Conservation (phyloP, 1,284 basidiomycete species). For the Sparassis latifolia region DNA sequence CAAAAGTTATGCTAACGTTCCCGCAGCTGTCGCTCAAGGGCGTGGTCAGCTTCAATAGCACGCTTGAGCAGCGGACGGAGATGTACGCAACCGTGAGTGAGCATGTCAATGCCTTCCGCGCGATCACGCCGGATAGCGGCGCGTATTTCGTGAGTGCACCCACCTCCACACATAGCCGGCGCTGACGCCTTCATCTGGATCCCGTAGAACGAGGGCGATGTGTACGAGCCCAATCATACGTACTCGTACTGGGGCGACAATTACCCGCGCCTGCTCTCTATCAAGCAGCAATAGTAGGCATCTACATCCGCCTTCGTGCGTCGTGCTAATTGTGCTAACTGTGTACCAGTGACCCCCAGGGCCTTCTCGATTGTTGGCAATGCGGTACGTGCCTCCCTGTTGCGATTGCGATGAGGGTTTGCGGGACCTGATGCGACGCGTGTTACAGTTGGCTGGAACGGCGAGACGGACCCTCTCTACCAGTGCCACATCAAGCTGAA, state of each 20-base stretch:
- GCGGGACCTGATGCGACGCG: background rate
- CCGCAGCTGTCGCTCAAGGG: conserved; percentile 18
- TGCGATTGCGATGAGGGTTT: background rate
- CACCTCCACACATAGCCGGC: background rate
- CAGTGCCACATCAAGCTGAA: conserved; percentile 17
- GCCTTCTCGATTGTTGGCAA: conserved; percentile 54
- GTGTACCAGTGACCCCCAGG: conserved; percentile 42
- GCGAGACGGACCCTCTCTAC: conserved; percentile 13
- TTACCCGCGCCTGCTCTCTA: conserved; percentile 36
- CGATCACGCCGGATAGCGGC: conserved; percentile 39
- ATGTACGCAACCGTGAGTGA: conserved; percentile 30
- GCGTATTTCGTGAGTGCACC: conserved; percentile 40
- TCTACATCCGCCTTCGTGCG: background rate
- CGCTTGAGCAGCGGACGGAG: conserved; percentile 27
- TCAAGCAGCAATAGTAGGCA: conserved; percentile 52
- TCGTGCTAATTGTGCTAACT: conserved; percentile 3
- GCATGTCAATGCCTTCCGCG: conserved; percentile 34
- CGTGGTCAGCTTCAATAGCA: conserved; percentile 38
- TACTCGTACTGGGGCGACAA: conserved; percentile 49
- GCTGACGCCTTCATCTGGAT: conserved; percentile 4
- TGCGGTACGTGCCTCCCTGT: conserved; percentile 35
- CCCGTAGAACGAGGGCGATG: conserved; percentile 49
- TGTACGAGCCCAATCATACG: conserved; percentile 48
- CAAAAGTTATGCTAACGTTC: background rate
- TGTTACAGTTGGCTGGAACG: conserved; percentile 21